These are phyloP conservation scores for Chlamydomonas sphaeroides DNA, from an alignment of 139 green algal species.

Conservation along the genomic window DNA sequence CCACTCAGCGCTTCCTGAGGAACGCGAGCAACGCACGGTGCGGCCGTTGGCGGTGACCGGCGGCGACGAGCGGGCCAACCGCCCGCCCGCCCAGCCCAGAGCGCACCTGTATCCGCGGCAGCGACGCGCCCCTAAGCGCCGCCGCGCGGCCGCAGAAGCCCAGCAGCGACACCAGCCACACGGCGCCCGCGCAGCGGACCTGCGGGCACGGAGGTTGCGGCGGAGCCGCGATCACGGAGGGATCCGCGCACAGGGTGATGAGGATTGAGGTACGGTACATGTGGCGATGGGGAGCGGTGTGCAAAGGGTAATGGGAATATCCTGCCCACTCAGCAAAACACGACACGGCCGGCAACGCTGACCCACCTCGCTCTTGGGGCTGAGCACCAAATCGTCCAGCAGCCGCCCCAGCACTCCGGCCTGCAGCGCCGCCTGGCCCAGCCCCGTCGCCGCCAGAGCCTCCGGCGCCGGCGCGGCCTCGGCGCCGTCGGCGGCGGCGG, in stretches of 20 bases:
- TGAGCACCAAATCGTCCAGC: constrained; percentile 15
- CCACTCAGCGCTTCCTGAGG: constrained; percentile 71
- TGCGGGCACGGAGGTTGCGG: constrained; percentile 29
- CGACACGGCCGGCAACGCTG: too few species aligned
- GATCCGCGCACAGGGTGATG: too few species aligned
- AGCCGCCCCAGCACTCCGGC: neutral
- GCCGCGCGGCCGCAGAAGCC: constrained; percentile 66
- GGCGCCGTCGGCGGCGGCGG: neutral
- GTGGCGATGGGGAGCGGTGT: too few species aligned
- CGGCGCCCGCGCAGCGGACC: constrained; percentile 73
- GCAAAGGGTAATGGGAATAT: too few species aligned
- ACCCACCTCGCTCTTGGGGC: neutral
- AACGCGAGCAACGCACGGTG: neutral
- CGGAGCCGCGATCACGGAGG: too few species aligned
- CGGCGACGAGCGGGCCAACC: neutral
- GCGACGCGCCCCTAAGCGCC: constrained; percentile 64
- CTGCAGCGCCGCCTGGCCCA: neutral
- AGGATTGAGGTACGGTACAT: too few species aligned
- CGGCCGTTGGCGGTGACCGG: neutral
- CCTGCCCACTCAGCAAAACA: too few species aligned
- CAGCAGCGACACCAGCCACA: constrained; percentile 89
- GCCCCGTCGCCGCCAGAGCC: too few species aligned
- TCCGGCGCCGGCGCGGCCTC: neutral
- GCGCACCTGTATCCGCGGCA: constrained; percentile 39
- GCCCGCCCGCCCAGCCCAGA: neutral